Base-by-base conservation (phyloP, 768 basidiomycete species). In the Gautieria morchelliformis region DNA sequence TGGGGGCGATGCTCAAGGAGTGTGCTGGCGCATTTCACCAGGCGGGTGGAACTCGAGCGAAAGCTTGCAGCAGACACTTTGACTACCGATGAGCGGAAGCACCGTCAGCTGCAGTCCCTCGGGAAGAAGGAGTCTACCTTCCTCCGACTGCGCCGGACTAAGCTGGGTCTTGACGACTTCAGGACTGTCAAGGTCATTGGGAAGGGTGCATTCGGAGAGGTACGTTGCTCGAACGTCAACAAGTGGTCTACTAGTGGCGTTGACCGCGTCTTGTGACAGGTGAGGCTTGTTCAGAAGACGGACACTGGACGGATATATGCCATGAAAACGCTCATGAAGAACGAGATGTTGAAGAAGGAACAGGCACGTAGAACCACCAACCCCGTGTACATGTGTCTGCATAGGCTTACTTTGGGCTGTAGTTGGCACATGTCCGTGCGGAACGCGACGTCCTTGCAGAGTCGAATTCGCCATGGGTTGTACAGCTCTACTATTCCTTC, bases 241-340 rank as follows among this genome's bases (percentile, higher is more conserved):
- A 24, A 24, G 30, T 17, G 30, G 32, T 40, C 42, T 32, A 50
- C 45, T 24, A n/a, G n/a, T n/a, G 52, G 19, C 22, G 19, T 61
- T 39, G 15, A 45, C 53, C 6, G 5, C 15, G 33, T 17, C 7
- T 44, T 45, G 33, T 27, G 56, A 19, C 56, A 93, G 74, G 94
- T 99, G 52, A 82, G 96, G 45, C 78, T 99, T 33, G 94, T 96
- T 32, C 95, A 99, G 68, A 99, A 99, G 71, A 81, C 78, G 15
- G 96, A 99, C 67, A 97, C 94, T 1, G 93, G 93, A 37, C 96
- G 93, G 74, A 96, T 98, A 56, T 99, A 97, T 69, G 96, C 96
- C 17, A 96, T 99, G 95, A 98, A 98, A 73, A 90, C 92, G 22
- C 73, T 98, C 67, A 85, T 87, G 72, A 99, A 99, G 75, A 88